Evolutionary conservation across 768 basidiomycete genomes (phyloP), one percentile per base, ranked within the genome.

Genomic region (Suillus plorans): DNA sequence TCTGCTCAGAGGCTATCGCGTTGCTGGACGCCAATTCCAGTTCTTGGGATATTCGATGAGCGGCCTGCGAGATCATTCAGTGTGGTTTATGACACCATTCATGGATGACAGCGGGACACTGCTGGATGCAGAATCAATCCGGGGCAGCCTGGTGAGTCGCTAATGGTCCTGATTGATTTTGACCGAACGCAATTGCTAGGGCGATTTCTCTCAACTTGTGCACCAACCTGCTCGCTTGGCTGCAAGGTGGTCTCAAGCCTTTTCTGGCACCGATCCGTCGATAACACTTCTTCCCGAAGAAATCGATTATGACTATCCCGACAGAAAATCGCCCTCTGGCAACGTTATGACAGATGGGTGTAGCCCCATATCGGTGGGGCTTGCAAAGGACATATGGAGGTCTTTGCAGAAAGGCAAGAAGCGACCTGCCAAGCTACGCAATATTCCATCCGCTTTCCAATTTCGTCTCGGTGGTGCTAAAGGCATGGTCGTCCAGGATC

Each of bases 21-120:
- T 85, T 13, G 85, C 79, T 3, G 84, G 84, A 9, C 76, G 84
- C 37, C 64, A 66, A 0, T 85, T 79, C 66, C 65, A 82, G 3
- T 79, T 85, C 69, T 69, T 86, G 31, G 85, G 81, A 5, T 85
- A 85, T 63, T 85, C 84, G 3, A 83, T 82, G 78, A 84, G 82
- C 59, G 84, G 84, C 4, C 72, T 85, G 61, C 79, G 79, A 65
- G 77, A 83, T 50, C 82, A 85, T 60, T 80, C 81, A 0, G 75
- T 85, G 57, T 80, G 79, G 72, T 86, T 86, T 64, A 81, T 85
- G 28, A 75, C 77, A 9, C 78, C 80, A 0, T 86, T 86, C 62
- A 63, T 1, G 0, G 69, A 74, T 20, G 71, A 73, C 1, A 12
- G 72, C n/a, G 77, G 70, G 6, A 65, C 10, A 4, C 10, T 16